Conservation (phyloP, 2,329 filamentous ascomycete genomes). For the Plenodomus tracheiphilus region DNA sequence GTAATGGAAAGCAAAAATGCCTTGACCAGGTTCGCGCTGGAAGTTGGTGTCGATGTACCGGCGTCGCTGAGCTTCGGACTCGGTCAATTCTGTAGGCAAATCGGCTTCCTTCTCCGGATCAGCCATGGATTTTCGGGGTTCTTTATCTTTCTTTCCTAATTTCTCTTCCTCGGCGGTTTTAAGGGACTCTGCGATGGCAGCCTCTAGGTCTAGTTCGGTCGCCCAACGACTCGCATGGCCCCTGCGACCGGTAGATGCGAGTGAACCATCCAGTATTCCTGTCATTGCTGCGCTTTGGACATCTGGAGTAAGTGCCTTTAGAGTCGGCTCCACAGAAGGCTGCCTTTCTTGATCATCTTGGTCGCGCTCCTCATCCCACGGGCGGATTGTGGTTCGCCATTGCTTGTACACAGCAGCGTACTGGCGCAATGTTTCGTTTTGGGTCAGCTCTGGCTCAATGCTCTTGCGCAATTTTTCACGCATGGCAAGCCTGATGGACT, state of each 20-base stretch:
- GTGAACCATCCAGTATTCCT: conserved; percentile 31
- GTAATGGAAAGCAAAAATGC: conserved; percentile 72
- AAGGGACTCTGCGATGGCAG: conserved; percentile 71
- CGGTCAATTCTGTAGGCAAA: conserved; percentile 70
- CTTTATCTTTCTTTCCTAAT: conserved; percentile 64
- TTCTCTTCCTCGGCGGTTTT: conserved; percentile 69
- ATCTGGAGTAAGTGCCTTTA: conserved; percentile 53
- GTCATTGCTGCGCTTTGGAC: conserved; percentile 32
- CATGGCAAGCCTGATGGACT: conserved; percentile 42
- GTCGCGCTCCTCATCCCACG: conserved; percentile 48
- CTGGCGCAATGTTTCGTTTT: conserved; percentile 34
- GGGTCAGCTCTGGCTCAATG: conserved; percentile 33
- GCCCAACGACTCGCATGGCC: conserved; percentile 39
- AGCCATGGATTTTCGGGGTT: conserved; percentile 68
- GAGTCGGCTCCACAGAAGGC: conserved; percentile 39
- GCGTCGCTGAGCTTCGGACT: conserved; percentile 61
- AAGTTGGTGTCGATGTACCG: conserved; percentile 69
- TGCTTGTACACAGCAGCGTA: conserved; percentile 46
- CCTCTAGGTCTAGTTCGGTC: conserved; percentile 73
- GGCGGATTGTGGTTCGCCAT: conserved; percentile 48
- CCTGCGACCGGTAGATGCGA: conserved; percentile 34
- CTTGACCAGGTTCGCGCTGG: conserved; percentile 64
- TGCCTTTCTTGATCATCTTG: conserved; percentile 43
- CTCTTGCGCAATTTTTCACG: conserved; percentile 38
- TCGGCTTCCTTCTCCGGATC: conserved; percentile 77